phyloP scores from a whole-genome alignment of 768 basidiomycete genomes.

The Neoboletus subvelutipes region DNA sequence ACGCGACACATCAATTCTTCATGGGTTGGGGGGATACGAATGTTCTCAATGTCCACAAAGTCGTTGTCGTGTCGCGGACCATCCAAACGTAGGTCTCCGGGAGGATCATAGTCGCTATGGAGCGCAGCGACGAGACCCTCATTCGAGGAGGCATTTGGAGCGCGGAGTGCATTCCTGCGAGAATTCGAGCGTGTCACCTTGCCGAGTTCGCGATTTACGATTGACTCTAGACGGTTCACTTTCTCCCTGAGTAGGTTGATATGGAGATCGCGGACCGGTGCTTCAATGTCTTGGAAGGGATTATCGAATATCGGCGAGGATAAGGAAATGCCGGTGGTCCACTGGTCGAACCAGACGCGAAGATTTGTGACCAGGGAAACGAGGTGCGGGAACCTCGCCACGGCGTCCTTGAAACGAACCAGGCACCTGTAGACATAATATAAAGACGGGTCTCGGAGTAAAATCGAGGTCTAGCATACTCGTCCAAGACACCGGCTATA shows the following conservation, averaged over 20 bases:
- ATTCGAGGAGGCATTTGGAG: conserved; percentile 3
- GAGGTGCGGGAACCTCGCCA: conserved; percentile 46
- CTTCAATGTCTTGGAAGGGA: conserved; percentile 33
- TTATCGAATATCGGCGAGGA: conserved; percentile 47
- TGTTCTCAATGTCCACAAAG: conserved; percentile 48
- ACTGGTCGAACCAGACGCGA: conserved; percentile 44
- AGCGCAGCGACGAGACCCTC: conserved; percentile 42
- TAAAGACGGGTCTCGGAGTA: conserved; percentile 19
- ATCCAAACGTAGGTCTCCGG: conserved; percentile 46
- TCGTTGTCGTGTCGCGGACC: conserved; percentile 75
- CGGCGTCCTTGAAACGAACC: conserved; percentile 57
- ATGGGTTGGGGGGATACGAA: conserved; percentile 71
- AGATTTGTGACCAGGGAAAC: conserved; percentile 42
- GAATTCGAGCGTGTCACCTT: conserved; percentile 30
- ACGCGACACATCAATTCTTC: conserved; percentile 52
- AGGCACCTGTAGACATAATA: conserved; percentile 41
- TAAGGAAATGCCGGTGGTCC: conserved; percentile 42
- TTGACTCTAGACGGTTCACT: conserved; percentile 36
- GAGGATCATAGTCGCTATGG: conserved; percentile 48
- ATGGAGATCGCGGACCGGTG: conserved; percentile 39
- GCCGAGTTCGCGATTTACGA: conserved; percentile 51
- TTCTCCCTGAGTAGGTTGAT: conserved; percentile 30
- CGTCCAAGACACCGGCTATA: conserved; percentile 47
- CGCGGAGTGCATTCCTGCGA: conserved; percentile 2
- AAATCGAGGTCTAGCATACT: conserved; percentile 39